phyloP scores from a whole-genome alignment of 768 basidiomycete genomes.

The Lyophyllum atratum region DNA sequence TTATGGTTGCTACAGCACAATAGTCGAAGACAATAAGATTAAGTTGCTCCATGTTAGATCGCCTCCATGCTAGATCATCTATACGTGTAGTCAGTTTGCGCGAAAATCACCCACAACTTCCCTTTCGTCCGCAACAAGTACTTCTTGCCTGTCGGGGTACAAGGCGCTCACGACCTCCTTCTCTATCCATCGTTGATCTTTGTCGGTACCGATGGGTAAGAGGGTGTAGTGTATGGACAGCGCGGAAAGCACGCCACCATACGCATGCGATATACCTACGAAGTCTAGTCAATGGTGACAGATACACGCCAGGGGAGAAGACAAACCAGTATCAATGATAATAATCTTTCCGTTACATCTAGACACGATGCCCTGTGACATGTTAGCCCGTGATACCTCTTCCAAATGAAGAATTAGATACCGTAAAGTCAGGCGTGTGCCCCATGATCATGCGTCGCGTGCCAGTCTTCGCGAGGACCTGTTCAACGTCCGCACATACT shows the following conservation, averaged over 20 bases:
- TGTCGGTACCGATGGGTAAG: constrained; percentile 47
- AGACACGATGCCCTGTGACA: constrained; percentile 68
- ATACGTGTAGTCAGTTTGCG: constrained; percentile 3
- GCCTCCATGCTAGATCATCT: constrained; percentile 2
- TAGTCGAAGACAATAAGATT: neutral
- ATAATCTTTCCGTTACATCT: constrained; percentile 92
- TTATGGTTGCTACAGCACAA: neutral
- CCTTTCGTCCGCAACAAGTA: constrained; percentile 50
- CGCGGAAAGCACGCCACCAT: constrained; percentile 90
- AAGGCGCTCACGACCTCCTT: constrained; percentile 67
- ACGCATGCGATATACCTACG: constrained; percentile 90
- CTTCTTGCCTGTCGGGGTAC: constrained; percentile 53
- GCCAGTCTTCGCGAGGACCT: constrained; percentile 72
- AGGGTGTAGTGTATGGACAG: constrained; percentile 86
- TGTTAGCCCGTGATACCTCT: neutral
- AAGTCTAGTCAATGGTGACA: neutral
- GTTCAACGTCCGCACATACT: constrained; percentile 72
- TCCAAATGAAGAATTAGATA: constrained; percentile 26
- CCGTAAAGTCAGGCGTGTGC: constrained; percentile 89
- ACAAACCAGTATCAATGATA: constrained; percentile 89
- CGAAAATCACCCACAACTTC: constrained; percentile 46
- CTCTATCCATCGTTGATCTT: constrained; percentile 53
- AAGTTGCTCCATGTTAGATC: neutral
- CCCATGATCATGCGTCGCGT: constrained; percentile 94
- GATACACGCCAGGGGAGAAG: neutral